phyloP scores from a whole-genome alignment of 1,284 basidiomycete genomes.

The Malassezia yamatoensis region DNA sequence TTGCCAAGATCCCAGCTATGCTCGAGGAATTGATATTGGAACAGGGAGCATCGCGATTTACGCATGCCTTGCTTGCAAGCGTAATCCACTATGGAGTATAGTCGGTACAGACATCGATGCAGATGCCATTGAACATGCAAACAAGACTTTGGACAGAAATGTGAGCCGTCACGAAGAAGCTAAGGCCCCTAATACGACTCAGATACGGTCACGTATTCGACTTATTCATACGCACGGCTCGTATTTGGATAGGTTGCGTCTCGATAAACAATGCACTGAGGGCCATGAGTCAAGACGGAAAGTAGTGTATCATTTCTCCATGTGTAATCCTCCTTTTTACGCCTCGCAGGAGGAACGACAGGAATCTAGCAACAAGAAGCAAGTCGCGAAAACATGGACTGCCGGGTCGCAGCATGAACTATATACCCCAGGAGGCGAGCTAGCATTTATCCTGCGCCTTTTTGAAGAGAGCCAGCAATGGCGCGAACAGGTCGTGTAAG shows the following conservation, averaged over 20 bases:
- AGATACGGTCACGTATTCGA: slow-evolving; percentile 49
- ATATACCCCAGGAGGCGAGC: slow-evolving; percentile 75
- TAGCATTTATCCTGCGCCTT: slow-evolving; percentile 64
- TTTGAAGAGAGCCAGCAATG: slow-evolving; percentile 60
- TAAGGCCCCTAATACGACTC: background rate
- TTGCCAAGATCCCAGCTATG: background rate
- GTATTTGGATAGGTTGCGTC: background rate
- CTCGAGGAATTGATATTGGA: slow-evolving; percentile 55
- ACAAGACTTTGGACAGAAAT: slow-evolving; percentile 57
- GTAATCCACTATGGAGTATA: slow-evolving; percentile 9
- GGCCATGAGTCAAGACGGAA: slow-evolving; percentile 47
- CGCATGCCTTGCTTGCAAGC: slow-evolving; percentile 58
- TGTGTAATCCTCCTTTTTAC: slow-evolving; percentile 96
- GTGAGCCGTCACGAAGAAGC: background rate
- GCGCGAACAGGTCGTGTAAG: slow-evolving; percentile 1
- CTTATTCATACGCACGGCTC: slow-evolving; percentile 36
- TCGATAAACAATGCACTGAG: slow-evolving; percentile 51
- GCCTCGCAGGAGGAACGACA: slow-evolving; percentile 59
- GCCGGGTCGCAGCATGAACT: slow-evolving; percentile 60
- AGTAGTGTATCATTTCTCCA: slow-evolving; percentile 53
- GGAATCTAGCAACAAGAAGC: slow-evolving; percentile 2
- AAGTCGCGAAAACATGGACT: slow-evolving; percentile 51
- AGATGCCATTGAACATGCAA: slow-evolving; percentile 1
- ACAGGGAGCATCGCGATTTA: slow-evolving; percentile 85
- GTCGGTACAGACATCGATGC: slow-evolving; percentile 12